Conservation (phyloP, 164 flowering plant genomes). For the Vitis cinerea region DNA sequence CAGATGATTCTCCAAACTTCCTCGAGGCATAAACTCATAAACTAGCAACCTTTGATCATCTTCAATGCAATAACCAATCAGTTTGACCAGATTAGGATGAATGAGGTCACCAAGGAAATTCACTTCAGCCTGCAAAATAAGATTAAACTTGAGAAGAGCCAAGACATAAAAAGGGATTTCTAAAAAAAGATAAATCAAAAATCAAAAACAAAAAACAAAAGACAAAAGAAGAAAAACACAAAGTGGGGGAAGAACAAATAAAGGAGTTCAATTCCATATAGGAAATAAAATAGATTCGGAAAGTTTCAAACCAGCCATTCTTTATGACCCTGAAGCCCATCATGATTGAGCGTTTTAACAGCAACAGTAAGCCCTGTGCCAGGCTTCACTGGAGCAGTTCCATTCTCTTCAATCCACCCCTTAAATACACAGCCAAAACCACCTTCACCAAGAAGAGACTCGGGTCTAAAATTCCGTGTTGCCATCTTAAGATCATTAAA, state of each 20-base stretch:
- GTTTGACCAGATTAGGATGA: conserved; percentile 79
- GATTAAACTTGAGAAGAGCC: background rate
- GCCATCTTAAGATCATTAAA: conserved; percentile 87
- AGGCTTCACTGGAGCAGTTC: conserved; percentile 92
- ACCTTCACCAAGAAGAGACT: conserved; percentile 94
- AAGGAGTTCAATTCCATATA: background rate
- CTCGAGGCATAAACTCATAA: conserved; percentile 92
- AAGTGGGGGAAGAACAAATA: too few relatives aligned
- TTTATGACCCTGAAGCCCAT: conserved; percentile 97
- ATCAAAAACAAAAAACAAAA: background rate
- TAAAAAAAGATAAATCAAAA: background rate
- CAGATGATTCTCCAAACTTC: conserved; percentile 92
- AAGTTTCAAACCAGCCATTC: conserved; percentile 81
- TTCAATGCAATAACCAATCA: conserved; percentile 89
- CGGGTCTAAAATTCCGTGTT: conserved; percentile 90
- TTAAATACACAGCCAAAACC: conserved; percentile 97
- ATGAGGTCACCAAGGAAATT: conserved; percentile 85
- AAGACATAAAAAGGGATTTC: background rate
- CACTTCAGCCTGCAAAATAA: conserved; percentile 76
- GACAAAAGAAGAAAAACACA: conserved; percentile 4
- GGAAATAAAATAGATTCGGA: conserved; percentile 1
- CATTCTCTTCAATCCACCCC: conserved; percentile 98
- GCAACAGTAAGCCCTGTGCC: conserved; percentile 98
- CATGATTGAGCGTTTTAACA: conserved; percentile 93
- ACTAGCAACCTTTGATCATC: conserved; percentile 90